Percentiles rank a stretch among this genome's conserved stretches.
phyloP scores from a whole-genome alignment of 169 alveolate genomes.

The Eimeria sp. region DNA sequence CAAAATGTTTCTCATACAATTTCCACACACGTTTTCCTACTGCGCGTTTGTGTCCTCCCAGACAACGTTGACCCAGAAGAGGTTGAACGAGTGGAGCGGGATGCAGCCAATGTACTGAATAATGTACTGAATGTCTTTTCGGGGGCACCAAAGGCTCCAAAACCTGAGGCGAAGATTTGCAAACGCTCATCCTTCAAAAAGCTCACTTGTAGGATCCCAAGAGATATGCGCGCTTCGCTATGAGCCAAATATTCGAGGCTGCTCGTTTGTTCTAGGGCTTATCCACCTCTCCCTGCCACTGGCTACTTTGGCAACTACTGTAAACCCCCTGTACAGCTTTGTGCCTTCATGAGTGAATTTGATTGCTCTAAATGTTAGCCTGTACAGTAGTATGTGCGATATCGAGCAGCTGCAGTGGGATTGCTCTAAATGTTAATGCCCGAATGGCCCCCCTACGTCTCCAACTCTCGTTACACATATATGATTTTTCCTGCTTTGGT shows the following conservation, averaged over 20 bases:
- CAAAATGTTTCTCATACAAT: neutral
- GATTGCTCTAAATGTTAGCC: neutral
- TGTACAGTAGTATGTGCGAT: neutral
- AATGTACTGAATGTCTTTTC: conserved; percentile 59
- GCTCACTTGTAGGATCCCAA: conserved; percentile 39
- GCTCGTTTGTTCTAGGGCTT: neutral
- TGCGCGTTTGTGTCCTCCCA: neutral
- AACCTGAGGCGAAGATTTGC: conserved; percentile 62
- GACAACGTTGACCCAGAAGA: conserved; percentile 76
- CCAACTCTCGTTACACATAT: neutral
- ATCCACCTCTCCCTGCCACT: neutral
- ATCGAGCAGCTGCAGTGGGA: neutral
- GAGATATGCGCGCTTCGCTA: neutral
- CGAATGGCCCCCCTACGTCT: neutral
- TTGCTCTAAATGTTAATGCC: no score
- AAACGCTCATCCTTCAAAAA: conserved; percentile 63
- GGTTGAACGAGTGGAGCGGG: conserved; percentile 77
- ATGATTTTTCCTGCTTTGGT: neutral
- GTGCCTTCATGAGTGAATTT: neutral
- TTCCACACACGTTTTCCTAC: neutral
- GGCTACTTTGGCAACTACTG: neutral
- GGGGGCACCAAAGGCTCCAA: conserved; percentile 47
- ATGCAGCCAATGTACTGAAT: conserved; percentile 13
- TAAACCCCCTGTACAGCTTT: neutral
- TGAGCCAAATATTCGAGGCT: neutral